Percentiles rank a stretch among this genome's conserved stretches.
Conservation (phyloP, 768 basidiomycete genomes). For the Amanita thiersii region DNA sequence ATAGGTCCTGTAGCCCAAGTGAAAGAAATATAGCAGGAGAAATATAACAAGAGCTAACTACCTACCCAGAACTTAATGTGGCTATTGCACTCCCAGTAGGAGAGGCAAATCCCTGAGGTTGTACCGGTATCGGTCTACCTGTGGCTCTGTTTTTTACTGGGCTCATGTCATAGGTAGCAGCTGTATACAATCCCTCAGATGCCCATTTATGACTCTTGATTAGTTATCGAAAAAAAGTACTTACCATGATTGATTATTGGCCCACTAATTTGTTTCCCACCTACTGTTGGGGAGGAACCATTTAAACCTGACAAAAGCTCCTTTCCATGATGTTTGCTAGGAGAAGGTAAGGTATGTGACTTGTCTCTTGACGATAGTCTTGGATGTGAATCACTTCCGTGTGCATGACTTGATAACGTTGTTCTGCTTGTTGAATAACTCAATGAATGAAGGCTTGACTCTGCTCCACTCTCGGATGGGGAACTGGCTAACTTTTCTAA, state of each 20-base stretch:
- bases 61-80: slow-evolving; percentile 62
- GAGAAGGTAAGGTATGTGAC: slow-evolving; percentile 20
- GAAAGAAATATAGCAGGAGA: slow-evolving; percentile 8
- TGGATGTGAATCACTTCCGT: slow-evolving; percentile 14
- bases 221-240: no score
- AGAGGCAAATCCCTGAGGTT: slow-evolving; percentile 23
- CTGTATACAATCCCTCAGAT: slow-evolving; percentile 22
- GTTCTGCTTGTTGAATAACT: slow-evolving; percentile 16
- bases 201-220: slow-evolving; percentile 4
- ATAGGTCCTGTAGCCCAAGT: slow-evolving; percentile 42
- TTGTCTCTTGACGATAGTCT: slow-evolving; percentile 16
- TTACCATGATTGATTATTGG: slow-evolving; percentile 67
- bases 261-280: slow-evolving; percentile 58
- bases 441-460: slow-evolving; percentile 18
- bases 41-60: slow-evolving; percentile 9
- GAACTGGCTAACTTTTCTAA: slow-evolving; percentile 51
- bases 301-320: slow-evolving; percentile 29
- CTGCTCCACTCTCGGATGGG: slow-evolving; percentile 31
- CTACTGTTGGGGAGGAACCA: slow-evolving; percentile 27
- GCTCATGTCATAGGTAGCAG: slow-evolving; percentile 65
- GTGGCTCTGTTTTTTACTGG: slow-evolving; percentile 60
- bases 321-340: slow-evolving; percentile 17
- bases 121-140: slow-evolving; percentile 57
- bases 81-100: slow-evolving; percentile 15
- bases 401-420: slow-evolving; percentile 3